These are phyloP conservation scores for Ogataea haglerorum DNA, from an alignment of 805 yeast genomes.

Conservation along the genomic window DNA sequence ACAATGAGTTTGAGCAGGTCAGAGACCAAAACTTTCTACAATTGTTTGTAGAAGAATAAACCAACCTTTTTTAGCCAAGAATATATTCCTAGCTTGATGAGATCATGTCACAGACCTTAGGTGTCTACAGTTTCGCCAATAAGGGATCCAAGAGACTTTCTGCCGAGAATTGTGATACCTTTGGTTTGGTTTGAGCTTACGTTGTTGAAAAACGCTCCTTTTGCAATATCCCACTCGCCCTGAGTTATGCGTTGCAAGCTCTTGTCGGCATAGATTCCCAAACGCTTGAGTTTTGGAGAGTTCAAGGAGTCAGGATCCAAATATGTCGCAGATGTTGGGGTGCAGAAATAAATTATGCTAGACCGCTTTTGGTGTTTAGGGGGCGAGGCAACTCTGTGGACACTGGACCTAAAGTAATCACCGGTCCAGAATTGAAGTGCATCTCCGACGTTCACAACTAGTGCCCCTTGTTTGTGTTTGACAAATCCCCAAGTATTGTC, in stretches of 20 bases:
- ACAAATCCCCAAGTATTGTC: slow-evolving; percentile 38
- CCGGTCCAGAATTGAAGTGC: slow-evolving; percentile 42
- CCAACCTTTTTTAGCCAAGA: too few species aligned
- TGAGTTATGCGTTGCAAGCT: background rate
- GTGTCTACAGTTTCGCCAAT: background rate
- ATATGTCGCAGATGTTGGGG: background rate
- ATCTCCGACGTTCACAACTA: slow-evolving; percentile 42
- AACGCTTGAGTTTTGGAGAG: background rate
- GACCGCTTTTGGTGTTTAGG: slow-evolving; percentile 37
- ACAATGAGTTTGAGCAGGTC: slow-evolving; percentile 8
- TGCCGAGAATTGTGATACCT: background rate
- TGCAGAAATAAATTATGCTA: background rate
- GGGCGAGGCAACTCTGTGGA: slow-evolving; percentile 48
- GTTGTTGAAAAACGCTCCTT: background rate
- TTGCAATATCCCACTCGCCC: background rate
- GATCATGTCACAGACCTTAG: too few species aligned
- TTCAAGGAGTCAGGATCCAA: background rate
- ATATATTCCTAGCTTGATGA: too few species aligned
- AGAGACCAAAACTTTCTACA: too few species aligned
- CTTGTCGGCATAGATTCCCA: background rate
- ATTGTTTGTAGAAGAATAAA: too few species aligned
- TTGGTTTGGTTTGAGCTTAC: background rate
- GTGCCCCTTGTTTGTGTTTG: slow-evolving; percentile 36
- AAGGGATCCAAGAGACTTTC: background rate
- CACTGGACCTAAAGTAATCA: slow-evolving; percentile 43